A percentile compares a stretch with the other conserved stretches of the same genome.
phyloP scores from a whole-genome alignment of 176 grass and related monocot species.

The Saccharum officinarum region DNA sequence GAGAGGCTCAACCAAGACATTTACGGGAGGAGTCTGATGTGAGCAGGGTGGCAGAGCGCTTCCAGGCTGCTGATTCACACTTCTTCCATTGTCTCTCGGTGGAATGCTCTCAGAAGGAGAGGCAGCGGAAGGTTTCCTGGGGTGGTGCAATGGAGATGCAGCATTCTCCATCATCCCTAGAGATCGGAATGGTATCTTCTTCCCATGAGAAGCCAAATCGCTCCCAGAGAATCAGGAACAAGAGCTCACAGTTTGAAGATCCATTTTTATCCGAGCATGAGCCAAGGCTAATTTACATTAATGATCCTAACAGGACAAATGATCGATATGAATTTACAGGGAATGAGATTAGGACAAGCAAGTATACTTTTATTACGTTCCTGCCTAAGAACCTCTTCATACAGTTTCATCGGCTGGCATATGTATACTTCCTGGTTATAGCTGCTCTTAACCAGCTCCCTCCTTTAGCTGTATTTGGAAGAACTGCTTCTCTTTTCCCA shows the following conservation, averaged over 20 bases:
- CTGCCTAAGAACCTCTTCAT: constrained; percentile 99
- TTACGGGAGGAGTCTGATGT: constrained; percentile 43
- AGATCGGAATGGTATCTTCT: constrained; percentile 53
- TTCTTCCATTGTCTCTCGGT: constrained; percentile 58
- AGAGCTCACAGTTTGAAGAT: constrained; percentile 74
- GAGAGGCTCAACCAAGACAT: constrained; percentile 32
- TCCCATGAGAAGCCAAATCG: constrained; percentile 67
- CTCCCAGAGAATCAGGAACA: constrained; percentile 58
- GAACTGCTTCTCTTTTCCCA: constrained; percentile 94
- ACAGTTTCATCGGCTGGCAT: constrained; percentile 94
- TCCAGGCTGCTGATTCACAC: constrained; percentile 70
- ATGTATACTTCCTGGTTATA: constrained; percentile 97
- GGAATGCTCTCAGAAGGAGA: constrained; percentile 85
- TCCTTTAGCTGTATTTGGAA: constrained; percentile 97
- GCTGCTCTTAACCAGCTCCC: constrained; percentile 98
- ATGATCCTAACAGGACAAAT: constrained; percentile 90
- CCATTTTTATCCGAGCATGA: constrained; percentile 74
- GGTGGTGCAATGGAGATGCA: constrained; percentile 81
- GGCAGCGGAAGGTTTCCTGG: constrained; percentile 54
- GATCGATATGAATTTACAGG: constrained; percentile 93
- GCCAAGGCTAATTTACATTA: constrained; percentile 85
- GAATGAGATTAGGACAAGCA: constrained; percentile 98
- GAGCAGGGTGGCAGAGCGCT: constrained; percentile 39
- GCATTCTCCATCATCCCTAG: constrained; percentile 58
- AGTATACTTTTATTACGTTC: constrained; percentile 96